Conservation (phyloP, 2,329 filamentous ascomycete genomes). For the Exophiala aquamarina region DNA sequence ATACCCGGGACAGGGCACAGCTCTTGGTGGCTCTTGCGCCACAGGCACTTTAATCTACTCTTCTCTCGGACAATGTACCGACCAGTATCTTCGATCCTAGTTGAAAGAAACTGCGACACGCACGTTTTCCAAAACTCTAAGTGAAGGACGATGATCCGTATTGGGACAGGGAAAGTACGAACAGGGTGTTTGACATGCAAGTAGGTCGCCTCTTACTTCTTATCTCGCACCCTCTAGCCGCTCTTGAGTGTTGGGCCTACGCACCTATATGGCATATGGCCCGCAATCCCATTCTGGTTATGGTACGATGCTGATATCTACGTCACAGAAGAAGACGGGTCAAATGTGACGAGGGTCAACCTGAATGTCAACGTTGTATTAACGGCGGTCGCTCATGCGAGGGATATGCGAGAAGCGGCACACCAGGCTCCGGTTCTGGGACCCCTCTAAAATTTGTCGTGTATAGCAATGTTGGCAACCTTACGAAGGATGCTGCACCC, state of each 20-base stretch:
- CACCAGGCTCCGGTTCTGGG: slow-evolving; percentile 2
- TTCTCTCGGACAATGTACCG: too few relatives aligned
- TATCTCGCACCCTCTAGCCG: background rate
- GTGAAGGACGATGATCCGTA: slow-evolving; percentile 17
- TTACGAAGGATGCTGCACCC: background rate
- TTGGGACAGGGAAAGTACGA: slow-evolving; percentile 22
- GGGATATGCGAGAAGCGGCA: slow-evolving; percentile 24
- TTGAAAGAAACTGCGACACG: too few relatives aligned
- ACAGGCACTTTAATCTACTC: too few relatives aligned
- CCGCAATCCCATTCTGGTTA: background rate
- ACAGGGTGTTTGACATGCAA: slow-evolving; percentile 26
- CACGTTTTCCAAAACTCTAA: too few relatives aligned
- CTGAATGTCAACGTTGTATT: slow-evolving; percentile 29
- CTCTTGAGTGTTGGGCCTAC: background rate
- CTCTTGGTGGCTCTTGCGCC: too few relatives aligned
- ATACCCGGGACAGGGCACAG: too few relatives aligned
- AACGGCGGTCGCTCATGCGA: slow-evolving; percentile 32
- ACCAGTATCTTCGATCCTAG: too few relatives aligned
- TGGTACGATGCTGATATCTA: background rate
- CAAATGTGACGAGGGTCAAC: slow-evolving; percentile 33
- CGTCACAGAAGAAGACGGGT: slow-evolving; percentile 21
- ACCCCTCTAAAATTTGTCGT: slow-evolving; percentile 16
- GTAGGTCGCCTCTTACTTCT: slow-evolving; percentile 10
- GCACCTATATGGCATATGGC: background rate
- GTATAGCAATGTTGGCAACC: slow-evolving; percentile 1